A percentile compares a stretch with the other conserved stretches of the same genome.
phyloP scores from a whole-genome alignment of 225 moss, liverwort and hornwort genomes.

The Bryum argenteum region DNA sequence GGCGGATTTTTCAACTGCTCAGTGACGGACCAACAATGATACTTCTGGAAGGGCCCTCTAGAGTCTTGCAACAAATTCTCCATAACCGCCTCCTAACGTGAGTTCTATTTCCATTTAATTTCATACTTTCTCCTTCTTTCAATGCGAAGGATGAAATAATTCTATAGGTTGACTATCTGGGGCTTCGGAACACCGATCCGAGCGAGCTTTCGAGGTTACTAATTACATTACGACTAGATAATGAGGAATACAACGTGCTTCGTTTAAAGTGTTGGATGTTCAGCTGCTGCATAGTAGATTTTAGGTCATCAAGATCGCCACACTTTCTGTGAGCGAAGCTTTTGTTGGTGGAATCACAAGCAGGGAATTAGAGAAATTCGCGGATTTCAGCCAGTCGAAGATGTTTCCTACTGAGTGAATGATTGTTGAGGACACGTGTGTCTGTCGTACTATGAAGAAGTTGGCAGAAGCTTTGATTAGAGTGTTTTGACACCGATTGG shows the following conservation, averaged over 20 bases:
- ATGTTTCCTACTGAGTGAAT: conserved; percentile 1
- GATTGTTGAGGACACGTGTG: too few relatives aligned
- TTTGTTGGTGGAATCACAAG: neutral
- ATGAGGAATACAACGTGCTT: neutral
- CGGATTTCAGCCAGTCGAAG: neutral
- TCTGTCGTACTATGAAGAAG: too few relatives aligned
- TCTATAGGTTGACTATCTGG: conserved; percentile 11
- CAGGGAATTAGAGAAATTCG: conserved; percentile 4
- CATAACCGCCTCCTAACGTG: conserved; percentile 74
- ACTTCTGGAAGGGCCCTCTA: conserved; percentile 84
- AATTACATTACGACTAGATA: neutral
- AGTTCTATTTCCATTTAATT: conserved; percentile 20
- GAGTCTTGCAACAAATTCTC: conserved; percentile 87
- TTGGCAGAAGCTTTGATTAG: too few relatives aligned
- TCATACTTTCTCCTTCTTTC: neutral
- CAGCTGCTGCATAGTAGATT: too few relatives aligned
- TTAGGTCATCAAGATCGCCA: too few relatives aligned
- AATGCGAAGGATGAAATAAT: neutral
- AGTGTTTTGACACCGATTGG: too few relatives aligned
- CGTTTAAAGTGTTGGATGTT: too few relatives aligned
- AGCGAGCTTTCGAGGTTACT: neutral
- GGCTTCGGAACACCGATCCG: neutral
- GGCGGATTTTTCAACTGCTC: conserved; percentile 3
- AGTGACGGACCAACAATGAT: conserved; percentile 58
- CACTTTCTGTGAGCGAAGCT: neutral